Evolutionary conservation across 2,329 filamentous ascomycete genomes (phyloP), one percentile per base, ranked within the genome.

Genomic region (Neoarthrinium moseri): DNA sequence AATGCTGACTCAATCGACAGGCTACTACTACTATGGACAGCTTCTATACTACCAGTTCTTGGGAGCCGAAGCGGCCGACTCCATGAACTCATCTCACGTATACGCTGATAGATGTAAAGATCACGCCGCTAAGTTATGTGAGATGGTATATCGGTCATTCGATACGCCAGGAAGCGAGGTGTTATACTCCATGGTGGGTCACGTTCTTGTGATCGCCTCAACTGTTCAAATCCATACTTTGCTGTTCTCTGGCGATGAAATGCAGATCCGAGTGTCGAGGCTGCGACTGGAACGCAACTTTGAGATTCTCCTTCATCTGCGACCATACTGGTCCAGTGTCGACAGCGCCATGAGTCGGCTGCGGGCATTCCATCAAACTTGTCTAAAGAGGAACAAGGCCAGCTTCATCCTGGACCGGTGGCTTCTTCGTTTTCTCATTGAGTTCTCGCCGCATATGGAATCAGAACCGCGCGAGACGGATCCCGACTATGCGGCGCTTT

Each of bases 11-110:
- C n/a, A n/a, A n/a, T n/a, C 20, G 15, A 23, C 37, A 43, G 40
- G 40, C 21, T 74, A 73, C 47, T 69, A 75, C 40, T 66, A 75
- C 52, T 74, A 69, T 48, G 63, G 65, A 4, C 67, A 72, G 41
- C 59, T 75, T n/a, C 63, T 77, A 5, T 73, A 69, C 55, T 76
- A 74, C 47, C 70, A 69, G 41, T 75, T 71, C 50, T 61, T 75
- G 1, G 56, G 61, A 2, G 35, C 40, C 12, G 35, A 44, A 18
- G 20, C 23, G 26, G 45, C 34, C 4, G 18, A 32, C 10, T 15
- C 34, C 6, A 27, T 51, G 24, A 52, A 51, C 8, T 51, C 52
- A 5, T 50, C 45, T 12, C 63, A 67, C 35, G 57, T 62, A 18
- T 70, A 71, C 45, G 66, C 69, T 2, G 51, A 62, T 5, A 65